Conservation (phyloP, 441 rosid genomes). For the Monsonia emarginata region DNA sequence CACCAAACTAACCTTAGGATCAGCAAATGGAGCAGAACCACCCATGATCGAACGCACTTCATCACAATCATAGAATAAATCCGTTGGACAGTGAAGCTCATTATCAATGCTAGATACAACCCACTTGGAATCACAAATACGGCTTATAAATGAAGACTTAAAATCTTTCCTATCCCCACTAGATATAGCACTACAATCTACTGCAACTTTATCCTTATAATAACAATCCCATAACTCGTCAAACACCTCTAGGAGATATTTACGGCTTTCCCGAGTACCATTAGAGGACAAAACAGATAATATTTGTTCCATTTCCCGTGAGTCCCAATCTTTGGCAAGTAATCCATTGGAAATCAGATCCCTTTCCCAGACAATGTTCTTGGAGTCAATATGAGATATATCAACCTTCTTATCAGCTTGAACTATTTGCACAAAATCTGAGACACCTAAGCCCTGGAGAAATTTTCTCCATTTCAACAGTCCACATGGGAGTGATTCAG, state of each 20-base stretch:
- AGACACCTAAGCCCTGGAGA: constrained; percentile 68
- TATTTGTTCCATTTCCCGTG: constrained; percentile 52
- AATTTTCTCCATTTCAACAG: constrained; percentile 72
- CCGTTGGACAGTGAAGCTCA: constrained; percentile 56
- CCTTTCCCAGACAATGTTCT: constrained; percentile 23
- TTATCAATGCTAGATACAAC: constrained; percentile 65
- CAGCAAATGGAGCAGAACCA: constrained; percentile 65
- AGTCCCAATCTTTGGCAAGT: constrained; percentile 76
- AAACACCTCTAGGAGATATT: constrained; percentile 61
- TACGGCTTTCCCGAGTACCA: constrained; percentile 45
- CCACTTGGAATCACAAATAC: constrained; percentile 58
- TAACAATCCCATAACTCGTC: constrained; percentile 66
- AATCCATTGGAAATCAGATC: constrained; percentile 31
- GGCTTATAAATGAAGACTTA: constrained; percentile 60
- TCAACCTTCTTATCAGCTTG: constrained; percentile 57
- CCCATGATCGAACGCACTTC: constrained; percentile 69
- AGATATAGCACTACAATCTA: constrained; percentile 28
- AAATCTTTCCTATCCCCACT: constrained; percentile 32
- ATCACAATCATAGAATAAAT: constrained; percentile 73
- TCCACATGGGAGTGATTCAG: constrained; percentile 34
- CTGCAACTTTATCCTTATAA: constrained; percentile 48
- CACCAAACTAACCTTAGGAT: constrained; percentile 62
- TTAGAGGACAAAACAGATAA: constrained; percentile 37
- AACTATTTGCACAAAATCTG: constrained; percentile 75
- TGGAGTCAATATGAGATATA: constrained; percentile 25